Conservation (phyloP, 2,329 filamentous ascomycete genomes). For the Pseudogymnoascus sp. region DNA sequence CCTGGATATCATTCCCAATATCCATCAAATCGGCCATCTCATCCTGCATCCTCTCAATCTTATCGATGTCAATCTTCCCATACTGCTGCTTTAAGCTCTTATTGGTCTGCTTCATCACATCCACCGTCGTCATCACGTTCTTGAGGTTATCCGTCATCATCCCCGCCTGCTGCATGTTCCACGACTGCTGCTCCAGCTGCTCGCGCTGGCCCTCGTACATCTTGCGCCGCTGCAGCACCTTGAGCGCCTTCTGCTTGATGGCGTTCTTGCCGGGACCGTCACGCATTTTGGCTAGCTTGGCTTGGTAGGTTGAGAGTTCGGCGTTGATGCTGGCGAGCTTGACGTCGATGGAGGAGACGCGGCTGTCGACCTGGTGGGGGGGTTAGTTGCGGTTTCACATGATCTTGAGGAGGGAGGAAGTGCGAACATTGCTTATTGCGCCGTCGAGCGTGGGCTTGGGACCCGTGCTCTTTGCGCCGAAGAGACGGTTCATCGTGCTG, state of each 20-base stretch:
- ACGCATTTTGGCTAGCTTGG: slow-evolving; percentile 84
- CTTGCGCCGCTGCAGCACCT: slow-evolving; percentile 86
- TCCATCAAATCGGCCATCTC: slow-evolving; percentile 99
- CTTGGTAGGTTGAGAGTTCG: slow-evolving; percentile 80
- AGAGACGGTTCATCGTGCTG: slow-evolving; percentile 81
- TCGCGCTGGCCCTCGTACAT: slow-evolving; percentile 91
- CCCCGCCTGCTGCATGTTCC: slow-evolving; percentile 98
- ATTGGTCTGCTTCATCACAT: slow-evolving; percentile 94
- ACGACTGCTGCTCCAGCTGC: slow-evolving; percentile 86
- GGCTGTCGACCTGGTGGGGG: slow-evolving; percentile 57
- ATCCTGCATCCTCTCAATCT: slow-evolving; percentile 95
- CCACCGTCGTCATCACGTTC: slow-evolving; percentile 96
- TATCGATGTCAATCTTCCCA: slow-evolving; percentile 93
- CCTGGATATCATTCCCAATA: slow-evolving; percentile 95
- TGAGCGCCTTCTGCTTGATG: slow-evolving; percentile 88
- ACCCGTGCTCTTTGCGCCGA: slow-evolving; percentile 76
- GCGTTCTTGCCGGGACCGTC: slow-evolving; percentile 90
- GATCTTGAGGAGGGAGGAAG: not conserved
- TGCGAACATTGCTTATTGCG: slow-evolving; percentile 68
- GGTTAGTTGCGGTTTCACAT: slow-evolving; percentile 15
- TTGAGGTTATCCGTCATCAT: slow-evolving; percentile 99
- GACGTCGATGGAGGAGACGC: slow-evolving; percentile 82
- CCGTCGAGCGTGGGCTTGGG: slow-evolving; percentile 83
- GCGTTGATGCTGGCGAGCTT: slow-evolving; percentile 89
- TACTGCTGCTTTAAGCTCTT: slow-evolving; percentile 91